Percentiles rank a stretch among this genome's conserved stretches.
Evolutionary conservation across 2,329 filamentous ascomycete genomes (phyloP).

Genomic region (Fusarium solani-melongenae): DNA sequence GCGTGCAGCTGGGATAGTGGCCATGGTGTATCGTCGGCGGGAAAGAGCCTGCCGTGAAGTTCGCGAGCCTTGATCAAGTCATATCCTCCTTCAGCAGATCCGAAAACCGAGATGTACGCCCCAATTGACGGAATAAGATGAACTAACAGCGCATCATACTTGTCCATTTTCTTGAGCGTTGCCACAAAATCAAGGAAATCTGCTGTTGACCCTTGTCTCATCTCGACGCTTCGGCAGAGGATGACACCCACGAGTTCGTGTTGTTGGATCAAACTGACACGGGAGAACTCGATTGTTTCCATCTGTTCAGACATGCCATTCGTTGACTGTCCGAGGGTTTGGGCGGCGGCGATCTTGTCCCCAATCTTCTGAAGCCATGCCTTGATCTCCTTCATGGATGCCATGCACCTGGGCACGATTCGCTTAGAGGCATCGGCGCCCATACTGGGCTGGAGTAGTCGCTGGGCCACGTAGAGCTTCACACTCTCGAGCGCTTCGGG

Average conservation of each 20-base stretch:
- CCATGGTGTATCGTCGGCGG: slow-evolving; percentile 77
- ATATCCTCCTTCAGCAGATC: slow-evolving; percentile 77
- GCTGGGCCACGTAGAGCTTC: slow-evolving; percentile 49
- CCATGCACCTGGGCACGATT: slow-evolving; percentile 80
- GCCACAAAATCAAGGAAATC: slow-evolving; percentile 81
- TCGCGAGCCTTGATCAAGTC: slow-evolving; percentile 76
- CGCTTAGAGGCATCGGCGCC: slow-evolving; percentile 59
- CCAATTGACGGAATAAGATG: slow-evolving; percentile 87
- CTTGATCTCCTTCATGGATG: slow-evolving; percentile 80
- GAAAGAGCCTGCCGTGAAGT: slow-evolving; percentile 75
- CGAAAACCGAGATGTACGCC: slow-evolving; percentile 80
- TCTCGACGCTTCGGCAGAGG: slow-evolving; percentile 81
- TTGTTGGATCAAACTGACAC: slow-evolving; percentile 83
- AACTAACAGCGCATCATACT: slow-evolving; percentile 78
- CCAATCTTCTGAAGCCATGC: slow-evolving; percentile 78
- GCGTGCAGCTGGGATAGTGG: slow-evolving; percentile 80
- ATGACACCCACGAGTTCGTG: slow-evolving; percentile 91
- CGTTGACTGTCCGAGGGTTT: slow-evolving; percentile 75
- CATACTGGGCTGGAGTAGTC: slow-evolving; percentile 48
- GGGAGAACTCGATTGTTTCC: slow-evolving; percentile 84
- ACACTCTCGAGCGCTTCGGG: slow-evolving; percentile 47
- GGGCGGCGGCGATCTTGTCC: slow-evolving; percentile 80
- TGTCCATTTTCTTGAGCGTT: slow-evolving; percentile 76
- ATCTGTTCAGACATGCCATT: slow-evolving; percentile 68
- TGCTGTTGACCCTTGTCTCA: slow-evolving; percentile 73